Percentiles rank a stretch among this genome's conserved stretches.
Conservation (phyloP, 192 early-diverging fungal species). For the Spinellus fusiger region DNA sequence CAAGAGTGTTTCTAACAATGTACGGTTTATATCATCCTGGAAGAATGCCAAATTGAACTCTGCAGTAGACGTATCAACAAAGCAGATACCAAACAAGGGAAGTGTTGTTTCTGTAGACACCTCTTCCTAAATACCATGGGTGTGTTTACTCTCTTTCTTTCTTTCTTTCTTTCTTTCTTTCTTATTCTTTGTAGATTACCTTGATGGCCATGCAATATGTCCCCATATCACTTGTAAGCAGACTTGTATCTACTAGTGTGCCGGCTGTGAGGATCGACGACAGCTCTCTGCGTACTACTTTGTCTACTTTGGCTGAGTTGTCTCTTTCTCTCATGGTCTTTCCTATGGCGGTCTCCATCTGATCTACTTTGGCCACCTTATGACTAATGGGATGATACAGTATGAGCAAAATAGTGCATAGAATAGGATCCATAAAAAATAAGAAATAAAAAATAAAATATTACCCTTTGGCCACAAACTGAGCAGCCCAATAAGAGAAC, state of each 20-base stretch:
- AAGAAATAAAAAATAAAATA: neutral
- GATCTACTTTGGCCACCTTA: slow-evolving; percentile 95
- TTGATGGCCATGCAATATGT: slow-evolving; percentile 97
- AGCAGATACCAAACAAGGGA: slow-evolving; percentile 75
- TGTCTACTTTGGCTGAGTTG: slow-evolving; percentile 47
- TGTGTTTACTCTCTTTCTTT: neutral
- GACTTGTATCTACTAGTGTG: slow-evolving; percentile 81
- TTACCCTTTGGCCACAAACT: slow-evolving; percentile 93
- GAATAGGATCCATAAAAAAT: neutral
- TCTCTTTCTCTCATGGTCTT: slow-evolving; percentile 85
- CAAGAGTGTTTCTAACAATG: slow-evolving; percentile 88
- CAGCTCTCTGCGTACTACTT: slow-evolving; percentile 80
- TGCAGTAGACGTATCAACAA: slow-evolving; percentile 95
- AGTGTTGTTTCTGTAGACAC: slow-evolving; percentile 31
- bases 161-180: slow-evolving; percentile 2
- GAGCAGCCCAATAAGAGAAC: slow-evolving; percentile 92
- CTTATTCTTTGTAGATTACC: slow-evolving; percentile 34
- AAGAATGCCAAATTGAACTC: slow-evolving; percentile 79
- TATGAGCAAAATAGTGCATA: neutral
- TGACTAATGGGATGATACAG: slow-evolving; percentile 19
- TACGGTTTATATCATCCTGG: slow-evolving; percentile 82
- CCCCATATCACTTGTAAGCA: slow-evolving; percentile 84
- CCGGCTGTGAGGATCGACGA: slow-evolving; percentile 84
- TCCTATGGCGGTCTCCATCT: slow-evolving; percentile 91
- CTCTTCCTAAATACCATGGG: slow-evolving; percentile 17